These are phyloP conservation scores for Plasmodium cynomolgi DNA, from an alignment of 169 alveolate genomes.

Conservation along the genomic window DNA sequence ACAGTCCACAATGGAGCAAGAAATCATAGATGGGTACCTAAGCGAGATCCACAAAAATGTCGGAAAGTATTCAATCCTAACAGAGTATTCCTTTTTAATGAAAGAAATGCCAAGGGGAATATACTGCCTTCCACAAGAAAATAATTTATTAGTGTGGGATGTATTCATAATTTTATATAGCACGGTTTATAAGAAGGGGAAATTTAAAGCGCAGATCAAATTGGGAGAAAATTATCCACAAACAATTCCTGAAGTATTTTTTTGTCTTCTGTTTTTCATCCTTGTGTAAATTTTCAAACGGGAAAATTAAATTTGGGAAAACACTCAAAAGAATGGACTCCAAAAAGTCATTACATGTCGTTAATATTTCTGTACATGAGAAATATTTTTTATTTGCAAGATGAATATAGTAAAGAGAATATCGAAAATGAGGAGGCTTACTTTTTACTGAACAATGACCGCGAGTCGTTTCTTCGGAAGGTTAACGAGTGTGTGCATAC, in stretches of 20 bases:
- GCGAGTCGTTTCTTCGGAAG: conserved; percentile 26
- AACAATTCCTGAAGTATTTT: conserved; percentile 44
- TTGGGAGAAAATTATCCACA: conserved; percentile 56
- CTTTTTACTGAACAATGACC: conserved; percentile 32
- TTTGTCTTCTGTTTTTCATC: conserved; percentile 49
- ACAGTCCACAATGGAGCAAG: conserved; percentile 50
- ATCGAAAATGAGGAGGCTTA: conserved; percentile 51
- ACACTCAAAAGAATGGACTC: conserved; percentile 18
- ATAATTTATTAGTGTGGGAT: conserved; percentile 60
- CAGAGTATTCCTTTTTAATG: conserved; percentile 61
- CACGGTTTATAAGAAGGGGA: conserved; percentile 49
- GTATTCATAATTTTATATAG: conserved; percentile 34
- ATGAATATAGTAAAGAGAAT: conserved; percentile 21
- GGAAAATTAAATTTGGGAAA: conserved; percentile 66
- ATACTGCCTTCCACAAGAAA: conserved; percentile 52
- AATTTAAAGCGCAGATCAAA: conserved; percentile 37
- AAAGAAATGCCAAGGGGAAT: conserved; percentile 48
- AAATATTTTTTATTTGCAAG: conserved; percentile 49
- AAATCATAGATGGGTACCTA: conserved; percentile 40
- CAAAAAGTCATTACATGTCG: conserved; percentile 58
- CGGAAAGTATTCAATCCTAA: conserved; percentile 37
- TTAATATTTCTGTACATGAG: conserved; percentile 47
- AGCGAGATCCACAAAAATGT: conserved; percentile 52
- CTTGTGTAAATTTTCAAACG: conserved; percentile 24
- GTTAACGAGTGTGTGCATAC: conserved; percentile 20